Percentiles rank a stretch among this genome's conserved stretches.
phyloP scores from a whole-genome alignment of 2,329 filamentous ascomycete genomes.

The Penicillium sclerotigenum region DNA sequence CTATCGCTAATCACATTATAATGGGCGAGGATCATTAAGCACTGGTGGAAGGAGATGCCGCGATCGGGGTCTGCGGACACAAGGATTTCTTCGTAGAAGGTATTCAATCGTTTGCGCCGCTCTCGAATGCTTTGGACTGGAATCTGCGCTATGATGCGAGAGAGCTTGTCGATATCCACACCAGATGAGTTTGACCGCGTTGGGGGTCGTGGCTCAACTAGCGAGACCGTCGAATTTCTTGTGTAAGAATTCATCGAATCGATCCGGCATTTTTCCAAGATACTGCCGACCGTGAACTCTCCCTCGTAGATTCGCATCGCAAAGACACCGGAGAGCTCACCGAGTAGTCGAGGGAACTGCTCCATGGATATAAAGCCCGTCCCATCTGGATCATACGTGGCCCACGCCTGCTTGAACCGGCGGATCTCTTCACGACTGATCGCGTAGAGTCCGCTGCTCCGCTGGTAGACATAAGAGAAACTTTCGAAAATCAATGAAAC shows the following conservation, averaged over 20 bases:
- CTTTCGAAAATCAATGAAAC: slow-evolving; percentile 99
- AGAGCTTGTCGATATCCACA: slow-evolving; percentile 73
- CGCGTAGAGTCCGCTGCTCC: slow-evolving; percentile 85
- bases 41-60: slow-evolving; percentile 86
- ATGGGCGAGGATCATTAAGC: slow-evolving; percentile 93
- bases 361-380: slow-evolving; percentile 89
- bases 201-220: slow-evolving; percentile 15
- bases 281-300: slow-evolving; percentile 79
- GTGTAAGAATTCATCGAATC: slow-evolving; percentile 31
- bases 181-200: slow-evolving; percentile 42
- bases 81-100: slow-evolving; percentile 96
- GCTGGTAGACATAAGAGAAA: slow-evolving; percentile 98
- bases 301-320: slow-evolving; percentile 95
- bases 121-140: slow-evolving; percentile 72
- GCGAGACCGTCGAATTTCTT: slow-evolving; percentile 37
- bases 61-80: slow-evolving; percentile 85
- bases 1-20: slow-evolving; percentile 99
- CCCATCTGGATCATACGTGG: slow-evolving; percentile 86
- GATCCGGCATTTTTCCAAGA: slow-evolving; percentile 78
- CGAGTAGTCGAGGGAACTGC: slow-evolving; percentile 80
- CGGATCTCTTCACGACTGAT: slow-evolving; percentile 92
- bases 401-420: slow-evolving; percentile 97
- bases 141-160: slow-evolving; percentile 67
- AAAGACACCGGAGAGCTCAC: slow-evolving; percentile 87
- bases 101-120: slow-evolving; percentile 75